Evolutionary conservation across 2,329 filamentous ascomycete genomes (phyloP).

Genomic region (Aspergillus sp.): DNA sequence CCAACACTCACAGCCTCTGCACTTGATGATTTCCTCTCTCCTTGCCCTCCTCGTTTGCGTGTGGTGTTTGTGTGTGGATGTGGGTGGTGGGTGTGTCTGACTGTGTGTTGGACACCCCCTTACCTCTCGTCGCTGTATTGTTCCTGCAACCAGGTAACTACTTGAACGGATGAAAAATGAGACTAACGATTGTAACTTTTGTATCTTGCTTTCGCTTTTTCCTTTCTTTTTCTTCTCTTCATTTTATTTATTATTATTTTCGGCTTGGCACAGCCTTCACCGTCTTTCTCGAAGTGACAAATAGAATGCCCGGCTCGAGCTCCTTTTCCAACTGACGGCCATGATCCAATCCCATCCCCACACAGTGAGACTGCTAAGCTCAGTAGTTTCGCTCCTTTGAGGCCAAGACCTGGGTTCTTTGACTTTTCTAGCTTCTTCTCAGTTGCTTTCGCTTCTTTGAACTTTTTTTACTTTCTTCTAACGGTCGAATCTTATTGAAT

Average conservation of each 20-base stretch:
- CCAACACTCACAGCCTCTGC: conserved; percentile 41
- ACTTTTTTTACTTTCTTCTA: background rate
- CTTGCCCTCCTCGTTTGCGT: background rate
- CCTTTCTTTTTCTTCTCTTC: conserved; percentile 2
- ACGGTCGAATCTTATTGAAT: background rate
- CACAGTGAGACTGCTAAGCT: conserved; percentile 4
- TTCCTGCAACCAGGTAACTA: background rate
- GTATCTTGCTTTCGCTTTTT: background rate
- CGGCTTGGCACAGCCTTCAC: background rate
- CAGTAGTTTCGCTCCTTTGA: background rate
- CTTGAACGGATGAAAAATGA: conserved; percentile 10
- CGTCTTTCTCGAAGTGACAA: conserved; percentile 9
- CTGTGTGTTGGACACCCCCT: conserved; percentile 3
- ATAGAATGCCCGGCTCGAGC: conserved; percentile 13
- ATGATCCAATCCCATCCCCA: background rate
- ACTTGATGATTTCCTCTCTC: conserved; percentile 26
- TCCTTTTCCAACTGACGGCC: background rate
- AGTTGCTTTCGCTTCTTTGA: conserved; percentile 13
- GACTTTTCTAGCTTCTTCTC: conserved; percentile 6
- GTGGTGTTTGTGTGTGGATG: background rate
- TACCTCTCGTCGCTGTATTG: conserved; percentile 3
- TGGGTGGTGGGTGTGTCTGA: background rate
- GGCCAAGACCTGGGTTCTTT: background rate
- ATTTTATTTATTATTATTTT: background rate
- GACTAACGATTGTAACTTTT: conserved; percentile 1